phyloP scores from a whole-genome alignment of 2,329 filamentous ascomycete species.

The Cladosporium velox region DNA sequence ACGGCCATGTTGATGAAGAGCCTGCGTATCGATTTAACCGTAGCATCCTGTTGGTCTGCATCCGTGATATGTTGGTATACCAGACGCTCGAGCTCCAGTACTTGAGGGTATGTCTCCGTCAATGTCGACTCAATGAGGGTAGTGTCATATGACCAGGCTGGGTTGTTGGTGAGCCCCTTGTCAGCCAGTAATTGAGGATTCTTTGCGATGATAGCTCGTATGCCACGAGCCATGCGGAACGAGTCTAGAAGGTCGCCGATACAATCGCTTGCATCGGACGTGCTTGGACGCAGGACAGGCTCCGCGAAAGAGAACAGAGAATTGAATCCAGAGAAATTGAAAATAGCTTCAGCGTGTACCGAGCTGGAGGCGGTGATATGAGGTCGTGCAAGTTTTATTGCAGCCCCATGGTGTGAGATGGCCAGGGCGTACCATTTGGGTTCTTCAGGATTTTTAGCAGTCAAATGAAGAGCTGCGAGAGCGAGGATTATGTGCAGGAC shows the following conservation, averaged over 20 bases:
- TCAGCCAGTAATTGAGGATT: constrained; percentile 2
- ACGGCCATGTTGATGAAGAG: constrained; percentile 9
- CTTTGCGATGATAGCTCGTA: constrained; percentile 16
- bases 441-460: constrained; percentile 13
- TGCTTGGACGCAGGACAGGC: constrained; percentile 8
- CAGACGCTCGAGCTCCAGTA: not conserved
- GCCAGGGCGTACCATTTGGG: constrained; percentile 18
- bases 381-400: constrained; percentile 21
- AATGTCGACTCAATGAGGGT: not conserved
- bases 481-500: constrained; percentile 23
- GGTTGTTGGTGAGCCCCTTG: constrained; percentile 8
- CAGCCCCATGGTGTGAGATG: constrained; percentile 21
- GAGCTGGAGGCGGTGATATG: constrained; percentile 13
- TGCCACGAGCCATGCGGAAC: constrained; percentile 12
- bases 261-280: not conserved
- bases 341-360: constrained; percentile 19
- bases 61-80: constrained; percentile 3
- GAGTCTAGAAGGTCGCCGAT: constrained; percentile 10
- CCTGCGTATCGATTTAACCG: not conserved
- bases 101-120: not conserved
- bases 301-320: constrained; percentile 22
- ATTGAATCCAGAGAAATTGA: constrained; percentile 23
- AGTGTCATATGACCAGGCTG: constrained; percentile 12
- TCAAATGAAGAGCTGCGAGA: constrained; percentile 23
- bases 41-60: not conserved